Evolutionary conservation across 345 rosid species (phyloP), one percentile per base, ranked within the genome.

Genomic region (Salix brachista): DNA sequence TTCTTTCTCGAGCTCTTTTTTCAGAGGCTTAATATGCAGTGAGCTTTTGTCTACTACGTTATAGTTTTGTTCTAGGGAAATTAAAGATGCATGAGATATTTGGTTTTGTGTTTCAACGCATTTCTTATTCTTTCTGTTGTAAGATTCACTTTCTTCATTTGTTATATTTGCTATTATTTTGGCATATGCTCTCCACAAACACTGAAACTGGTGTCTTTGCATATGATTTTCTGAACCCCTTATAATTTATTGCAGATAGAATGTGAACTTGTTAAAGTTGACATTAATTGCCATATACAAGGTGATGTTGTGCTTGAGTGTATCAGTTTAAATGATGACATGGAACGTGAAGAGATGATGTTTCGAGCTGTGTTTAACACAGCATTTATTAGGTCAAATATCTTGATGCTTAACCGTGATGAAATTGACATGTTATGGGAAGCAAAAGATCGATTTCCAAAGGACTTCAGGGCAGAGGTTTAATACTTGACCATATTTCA

Each of bases 401-500:
- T 95, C 78, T 86, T 95, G 88, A 95, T 95, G 89, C 93, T 95
- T 64, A 95, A 90, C 71, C 91, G 87, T 68, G 97, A 95, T 76
- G 99, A 95, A 76, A 88, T 95, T 75, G 99, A 93, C 81, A 88
- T 84, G 41, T 75, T 91, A 74, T 95, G 99, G 99, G 87, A 90
- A 80, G 84, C 86, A 56, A 93, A 89, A 84, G 97, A 89, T 71
- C 86, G 75, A 73, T 95, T 95, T 79, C 97, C 96, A 60, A 93
- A 87, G 90, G 90, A 87, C 61, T 95, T 95, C 87, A 95, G 93
- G 80, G 91, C 90, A 61, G 99, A 95, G 99, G 99, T 93, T 87
- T 79, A 62, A 72, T 70, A 80, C 68, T 71, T 60, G 5, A 46
- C 72, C 39, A 70, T 68, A 64, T 39, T 81, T 76, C 70, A 42